Conservation (phyloP, 148 eudicot species). For the Heliosperma pusillum region DNA sequence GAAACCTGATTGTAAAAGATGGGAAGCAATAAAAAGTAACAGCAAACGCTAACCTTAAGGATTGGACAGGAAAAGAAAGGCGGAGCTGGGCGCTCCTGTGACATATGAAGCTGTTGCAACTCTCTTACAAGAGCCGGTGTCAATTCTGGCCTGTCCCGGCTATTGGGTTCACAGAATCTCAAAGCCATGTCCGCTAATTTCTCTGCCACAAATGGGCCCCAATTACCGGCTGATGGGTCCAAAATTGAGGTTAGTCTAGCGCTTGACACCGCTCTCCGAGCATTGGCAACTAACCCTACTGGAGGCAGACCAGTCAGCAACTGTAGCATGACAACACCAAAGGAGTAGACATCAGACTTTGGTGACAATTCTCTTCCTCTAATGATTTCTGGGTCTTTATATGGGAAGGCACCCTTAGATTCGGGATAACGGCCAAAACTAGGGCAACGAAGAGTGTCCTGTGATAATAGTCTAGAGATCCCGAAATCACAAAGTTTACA, state of each 20-base stretch:
- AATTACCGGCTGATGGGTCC: constrained; percentile 73
- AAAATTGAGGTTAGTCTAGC: constrained; percentile 52
- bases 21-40: background rate
- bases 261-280: constrained; percentile 50
- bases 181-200: constrained; percentile 57
- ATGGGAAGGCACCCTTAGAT: constrained; percentile 52
- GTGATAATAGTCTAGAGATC: constrained; percentile 44
- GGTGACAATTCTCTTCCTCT: constrained; percentile 53
- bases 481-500: constrained; percentile 70
- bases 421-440: constrained; percentile 48
- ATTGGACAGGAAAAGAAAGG: constrained; percentile 77
- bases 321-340: constrained; percentile 67
- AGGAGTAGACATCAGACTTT: constrained; percentile 70
- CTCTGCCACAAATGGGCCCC: constrained; percentile 58
- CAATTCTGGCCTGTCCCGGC: constrained; percentile 62
- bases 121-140: constrained; percentile 59
- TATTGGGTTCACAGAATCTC: constrained; percentile 59
- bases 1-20: too few relatives aligned
- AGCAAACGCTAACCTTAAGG: constrained; percentile 40
- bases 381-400: constrained; percentile 64
- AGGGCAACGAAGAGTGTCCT: constrained; percentile 49
- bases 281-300: constrained; percentile 44
- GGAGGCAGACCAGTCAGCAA: constrained; percentile 59
- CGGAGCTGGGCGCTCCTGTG: constrained; percentile 60
- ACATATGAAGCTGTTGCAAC: constrained; percentile 57